Conservation (phyloP, 176 grass and related monocot genomes). For the Oryza brachyantha region DNA sequence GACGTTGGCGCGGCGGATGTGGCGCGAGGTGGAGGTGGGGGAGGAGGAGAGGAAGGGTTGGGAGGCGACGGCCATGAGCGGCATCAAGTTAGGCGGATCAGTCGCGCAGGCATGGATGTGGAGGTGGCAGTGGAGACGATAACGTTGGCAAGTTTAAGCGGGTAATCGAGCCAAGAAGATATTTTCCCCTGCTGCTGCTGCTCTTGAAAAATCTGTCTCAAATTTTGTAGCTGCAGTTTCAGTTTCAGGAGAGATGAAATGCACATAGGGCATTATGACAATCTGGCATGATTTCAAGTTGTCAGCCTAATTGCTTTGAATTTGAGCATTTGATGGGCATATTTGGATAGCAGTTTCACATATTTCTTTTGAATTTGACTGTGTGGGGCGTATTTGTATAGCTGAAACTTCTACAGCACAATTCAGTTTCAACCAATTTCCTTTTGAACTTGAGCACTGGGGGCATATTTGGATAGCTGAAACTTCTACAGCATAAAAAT, state of each 20-base stretch:
- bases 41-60: conserved; percentile 29
- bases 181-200: neutral
- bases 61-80: conserved; percentile 50
- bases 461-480: too few relatives aligned
- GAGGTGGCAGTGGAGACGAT: conserved; percentile 15
- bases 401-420: too few relatives aligned
- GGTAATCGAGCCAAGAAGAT: conserved; percentile 15
- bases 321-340: neutral
- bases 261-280: neutral
- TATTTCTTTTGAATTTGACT: too few relatives aligned
- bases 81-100: conserved; percentile 25
- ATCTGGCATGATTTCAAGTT: neutral
- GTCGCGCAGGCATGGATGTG: conserved; percentile 31
- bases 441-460: neutral
- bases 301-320: neutral
- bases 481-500: neutral
- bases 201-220: neutral
- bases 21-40: conserved; percentile 25
- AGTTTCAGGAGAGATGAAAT: neutral
- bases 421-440: too few relatives aligned
- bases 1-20: conserved; percentile 30
- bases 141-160: conserved; percentile 19
- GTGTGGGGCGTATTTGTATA: neutral
- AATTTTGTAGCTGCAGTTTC: neutral
- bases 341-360: too few relatives aligned